Percentiles rank a stretch among this genome's conserved stretches.
Evolutionary conservation across 23 red algal species (phyloP).

Genomic region (Gracilaria gracilis): DNA sequence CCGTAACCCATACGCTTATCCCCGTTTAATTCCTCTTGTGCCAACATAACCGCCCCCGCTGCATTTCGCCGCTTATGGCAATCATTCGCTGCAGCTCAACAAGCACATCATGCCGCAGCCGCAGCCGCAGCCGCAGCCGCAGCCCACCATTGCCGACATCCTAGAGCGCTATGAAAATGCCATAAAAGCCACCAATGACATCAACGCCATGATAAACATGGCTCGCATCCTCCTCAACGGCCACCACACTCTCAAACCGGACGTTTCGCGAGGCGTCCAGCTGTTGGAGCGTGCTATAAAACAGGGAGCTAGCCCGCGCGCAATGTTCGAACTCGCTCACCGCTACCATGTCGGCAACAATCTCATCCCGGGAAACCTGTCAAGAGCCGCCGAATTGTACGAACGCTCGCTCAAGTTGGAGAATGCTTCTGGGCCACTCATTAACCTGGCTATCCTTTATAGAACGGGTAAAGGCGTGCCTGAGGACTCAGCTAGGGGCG

Average conservation of each 20-base stretch:
- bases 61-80: no score
- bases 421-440: constrained; percentile 38
- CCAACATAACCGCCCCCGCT: no score
- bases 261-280: constrained; percentile 22
- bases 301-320: constrained; percentile 24
- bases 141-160: background rate
- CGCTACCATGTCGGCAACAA: constrained; percentile 10
- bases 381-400: constrained; percentile 13
- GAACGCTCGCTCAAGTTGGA: constrained; percentile 27
- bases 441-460: constrained; percentile 27
- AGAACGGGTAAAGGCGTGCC: constrained; percentile 8
- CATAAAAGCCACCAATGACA: constrained; percentile 37
- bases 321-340: constrained; percentile 46
- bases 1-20: no score
- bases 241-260: constrained; percentile 8
- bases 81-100: no score
- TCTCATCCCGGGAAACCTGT: constrained; percentile 1
- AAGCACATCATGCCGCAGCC: no score
- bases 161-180: constrained; percentile 44
- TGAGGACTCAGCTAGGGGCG: constrained; percentile 17
- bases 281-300: constrained; percentile 58
- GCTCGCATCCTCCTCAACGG: constrained; percentile 41
- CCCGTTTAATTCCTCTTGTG: no score
- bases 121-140: background rate
- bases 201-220: constrained; percentile 41